Conservation (phyloP, 2,329 filamentous ascomycete genomes). For the Fusarium dlaminii region DNA sequence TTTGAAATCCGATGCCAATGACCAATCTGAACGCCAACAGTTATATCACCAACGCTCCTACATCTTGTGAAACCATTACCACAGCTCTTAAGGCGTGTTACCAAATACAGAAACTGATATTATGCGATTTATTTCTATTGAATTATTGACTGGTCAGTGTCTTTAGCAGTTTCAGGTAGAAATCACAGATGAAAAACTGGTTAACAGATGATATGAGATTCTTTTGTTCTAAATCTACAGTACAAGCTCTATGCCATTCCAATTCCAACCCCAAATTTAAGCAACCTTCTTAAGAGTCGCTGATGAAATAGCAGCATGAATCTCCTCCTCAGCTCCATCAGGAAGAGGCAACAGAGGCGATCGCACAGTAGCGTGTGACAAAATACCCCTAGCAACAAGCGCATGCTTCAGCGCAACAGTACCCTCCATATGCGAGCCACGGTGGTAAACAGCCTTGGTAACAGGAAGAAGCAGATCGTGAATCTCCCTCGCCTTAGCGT, state of each 20-base stretch:
- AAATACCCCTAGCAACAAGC: constrained; percentile 59
- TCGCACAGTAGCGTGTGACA: constrained; percentile 58
- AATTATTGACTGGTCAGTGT: background rate
- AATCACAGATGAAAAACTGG: fast-evolving
- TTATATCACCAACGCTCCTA: fast-evolving
- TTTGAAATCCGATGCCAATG: too few relatives aligned
- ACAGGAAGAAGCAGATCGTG: constrained; percentile 61
- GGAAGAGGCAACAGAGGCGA: constrained; percentile 53
- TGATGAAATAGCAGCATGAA: constrained; percentile 10
- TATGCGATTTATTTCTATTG: fast-evolving
- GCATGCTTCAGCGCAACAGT: constrained; percentile 63
- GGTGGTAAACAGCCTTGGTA: constrained; percentile 64
- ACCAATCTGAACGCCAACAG: fast-evolving
- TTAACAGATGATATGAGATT: background rate
- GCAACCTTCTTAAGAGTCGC: constrained; percentile 10
- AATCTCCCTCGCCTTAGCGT: constrained; percentile 57
- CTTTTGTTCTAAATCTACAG: background rate
- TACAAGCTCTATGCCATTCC: background rate
- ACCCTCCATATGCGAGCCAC: constrained; percentile 65
- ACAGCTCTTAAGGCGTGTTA: fast-evolving
- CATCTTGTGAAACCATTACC: fast-evolving
- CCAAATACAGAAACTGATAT: fast-evolving
- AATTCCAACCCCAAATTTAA: background rate
- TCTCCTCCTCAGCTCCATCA: constrained; percentile 13
- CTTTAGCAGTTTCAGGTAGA: background rate